Percentiles rank a stretch among this genome's conserved stretches.
phyloP scores from a whole-genome alignment of 306 rosid species.

The Albizia julibrissin region DNA sequence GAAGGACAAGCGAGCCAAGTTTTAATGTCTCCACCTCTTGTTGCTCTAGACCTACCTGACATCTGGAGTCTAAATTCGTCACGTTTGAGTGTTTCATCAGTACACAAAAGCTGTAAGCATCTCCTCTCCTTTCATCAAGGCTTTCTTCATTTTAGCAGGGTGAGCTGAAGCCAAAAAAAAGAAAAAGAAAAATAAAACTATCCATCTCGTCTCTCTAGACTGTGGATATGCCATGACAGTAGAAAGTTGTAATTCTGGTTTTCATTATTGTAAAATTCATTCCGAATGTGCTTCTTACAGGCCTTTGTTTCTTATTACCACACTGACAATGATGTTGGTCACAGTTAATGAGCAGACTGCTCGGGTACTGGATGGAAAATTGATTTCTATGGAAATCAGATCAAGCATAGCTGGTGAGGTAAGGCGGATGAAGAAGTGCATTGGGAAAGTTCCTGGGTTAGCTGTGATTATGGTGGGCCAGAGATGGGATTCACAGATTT shows the following conservation, averaged over 20 bases:
- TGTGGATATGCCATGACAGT: not conserved
- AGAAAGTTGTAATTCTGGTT: conserved; percentile 20
- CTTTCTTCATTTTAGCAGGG: not conserved
- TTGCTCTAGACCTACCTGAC: conserved; percentile 74
- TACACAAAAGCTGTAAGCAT: conserved; percentile 45
- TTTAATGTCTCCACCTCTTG: conserved; percentile 74
- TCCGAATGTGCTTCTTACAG: conserved; percentile 25
- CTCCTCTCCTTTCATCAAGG: conserved; percentile 6
- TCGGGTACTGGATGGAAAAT: conserved; percentile 69
- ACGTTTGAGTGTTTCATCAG: conserved; percentile 34
- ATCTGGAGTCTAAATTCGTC: conserved; percentile 56
- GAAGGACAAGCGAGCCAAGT: conserved; percentile 37
- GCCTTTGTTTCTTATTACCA: conserved; percentile 16
- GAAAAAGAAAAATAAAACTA: not conserved
- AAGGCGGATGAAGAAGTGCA: conserved; percentile 66
- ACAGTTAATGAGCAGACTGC: conserved; percentile 56
- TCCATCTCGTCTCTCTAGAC: not conserved
- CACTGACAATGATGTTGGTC: conserved; percentile 27
- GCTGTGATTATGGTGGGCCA: conserved; percentile 84
- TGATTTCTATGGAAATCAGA: conserved; percentile 63
- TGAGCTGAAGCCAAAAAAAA: not conserved
- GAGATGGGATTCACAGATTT: conserved; percentile 80
- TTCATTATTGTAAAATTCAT: conserved; percentile 1
- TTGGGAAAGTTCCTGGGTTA: conserved; percentile 83
- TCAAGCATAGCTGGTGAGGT: conserved; percentile 71